Conservation (phyloP, 202 grass and related monocot genomes). For the Brachypodium distachyon region DNA sequence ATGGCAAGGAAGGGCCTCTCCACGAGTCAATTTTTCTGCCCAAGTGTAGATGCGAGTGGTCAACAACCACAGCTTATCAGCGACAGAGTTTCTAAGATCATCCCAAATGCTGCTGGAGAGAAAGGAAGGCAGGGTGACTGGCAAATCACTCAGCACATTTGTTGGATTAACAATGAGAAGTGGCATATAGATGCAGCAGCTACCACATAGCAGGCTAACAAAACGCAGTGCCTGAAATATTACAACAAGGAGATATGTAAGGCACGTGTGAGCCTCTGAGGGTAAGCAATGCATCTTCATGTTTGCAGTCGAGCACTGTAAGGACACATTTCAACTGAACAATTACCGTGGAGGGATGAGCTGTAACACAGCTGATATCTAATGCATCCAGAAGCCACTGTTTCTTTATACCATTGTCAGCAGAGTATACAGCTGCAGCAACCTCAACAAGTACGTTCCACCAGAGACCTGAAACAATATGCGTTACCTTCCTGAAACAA, state of each 20-base stretch:
- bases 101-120: constrained; percentile 58
- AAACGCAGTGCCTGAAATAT: constrained; percentile 60
- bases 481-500: constrained; percentile 7
- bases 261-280: background rate
- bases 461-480: constrained; percentile 54
- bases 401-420: constrained; percentile 43
- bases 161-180: constrained; percentile 67
- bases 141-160: constrained; percentile 62
- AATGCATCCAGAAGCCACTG: constrained; percentile 96
- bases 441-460: constrained; percentile 87
- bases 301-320: background rate
- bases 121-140: constrained; percentile 69
- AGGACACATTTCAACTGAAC: constrained; percentile 2
- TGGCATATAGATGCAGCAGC: constrained; percentile 83
- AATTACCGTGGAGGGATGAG: constrained; percentile 71
- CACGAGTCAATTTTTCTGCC: constrained; percentile 25
- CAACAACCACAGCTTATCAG: constrained; percentile 68
- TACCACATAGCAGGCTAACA: constrained; percentile 65
- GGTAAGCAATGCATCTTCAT: background rate
- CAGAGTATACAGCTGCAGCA: constrained; percentile 40
- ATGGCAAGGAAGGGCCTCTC: background rate
- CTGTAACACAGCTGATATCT: constrained; percentile 63
- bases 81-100: constrained; percentile 33
- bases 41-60: constrained; percentile 46
- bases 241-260: background rate